Percentiles rank a stretch among this genome's conserved stretches.
These are phyloP conservation scores for Thermomucor indicae-seudaticae DNA, from an alignment of 371 early-diverging fungal genomes.

Conservation along the genomic window DNA sequence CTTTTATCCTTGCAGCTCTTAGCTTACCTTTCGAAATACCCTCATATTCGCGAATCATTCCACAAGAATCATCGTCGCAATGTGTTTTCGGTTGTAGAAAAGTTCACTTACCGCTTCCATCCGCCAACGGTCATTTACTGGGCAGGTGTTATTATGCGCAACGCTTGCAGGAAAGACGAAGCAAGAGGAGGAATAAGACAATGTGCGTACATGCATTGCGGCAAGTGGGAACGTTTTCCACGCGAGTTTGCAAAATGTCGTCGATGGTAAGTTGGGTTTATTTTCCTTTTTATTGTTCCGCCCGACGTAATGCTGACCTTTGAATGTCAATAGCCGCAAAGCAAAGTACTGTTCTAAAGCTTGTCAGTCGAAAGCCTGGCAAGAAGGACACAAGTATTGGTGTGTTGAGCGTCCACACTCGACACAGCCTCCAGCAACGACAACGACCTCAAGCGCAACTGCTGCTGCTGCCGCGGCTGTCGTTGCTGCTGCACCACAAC, in stretches of 20 bases:
- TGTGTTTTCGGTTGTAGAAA: conserved; percentile 71
- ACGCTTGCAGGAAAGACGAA: conserved; percentile 75
- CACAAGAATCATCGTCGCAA: conserved; percentile 53
- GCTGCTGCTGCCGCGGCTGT: conserved; percentile 14
- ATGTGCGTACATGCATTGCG: conserved; percentile 71
- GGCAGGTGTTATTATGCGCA: conserved; percentile 78
- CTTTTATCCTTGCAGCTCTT: conserved; percentile 77
- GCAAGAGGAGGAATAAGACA: conserved; percentile 63
- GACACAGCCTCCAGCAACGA: conserved; percentile 8
- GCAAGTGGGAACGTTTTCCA: conserved; percentile 66
- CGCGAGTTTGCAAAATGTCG: conserved; percentile 79
- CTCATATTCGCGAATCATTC: conserved; percentile 61
- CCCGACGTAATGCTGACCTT: neutral
- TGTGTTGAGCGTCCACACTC: conserved; percentile 58
- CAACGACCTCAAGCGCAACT: conserved; percentile 8
- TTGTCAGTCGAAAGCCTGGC: conserved; percentile 75
- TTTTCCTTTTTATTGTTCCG: neutral
- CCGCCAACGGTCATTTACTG: conserved; percentile 66
- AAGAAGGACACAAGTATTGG: conserved; percentile 75
- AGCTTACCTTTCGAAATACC: conserved; percentile 82
- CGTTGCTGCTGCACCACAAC: conserved; percentile 11
- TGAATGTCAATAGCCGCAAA: conserved; percentile 43
- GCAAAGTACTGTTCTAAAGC: conserved; percentile 74
- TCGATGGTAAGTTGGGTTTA: conserved; percentile 42
- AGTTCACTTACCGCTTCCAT: conserved; percentile 61